Base-by-base conservation (phyloP, 2,329 filamentous ascomycete genomes). In the Neodidymelliopsis sp. region DNA sequence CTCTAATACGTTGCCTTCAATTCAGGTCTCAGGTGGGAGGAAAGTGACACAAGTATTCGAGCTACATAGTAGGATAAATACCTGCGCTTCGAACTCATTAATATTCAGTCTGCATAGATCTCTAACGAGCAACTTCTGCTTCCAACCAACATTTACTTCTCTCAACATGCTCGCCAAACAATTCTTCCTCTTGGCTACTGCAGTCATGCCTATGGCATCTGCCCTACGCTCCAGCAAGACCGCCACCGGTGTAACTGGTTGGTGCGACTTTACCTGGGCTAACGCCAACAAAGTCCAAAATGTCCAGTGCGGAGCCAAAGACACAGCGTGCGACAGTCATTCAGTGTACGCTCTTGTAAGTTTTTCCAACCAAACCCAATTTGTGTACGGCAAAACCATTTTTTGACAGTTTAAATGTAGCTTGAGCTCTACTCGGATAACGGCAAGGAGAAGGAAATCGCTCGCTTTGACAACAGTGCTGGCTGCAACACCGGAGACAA, bases 201-300 rank as follows among this genome's bases (percentile, higher is more conserved):
- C 39, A 15, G 22, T n/a, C 9, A 19, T 28, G 19, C 39, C 29
- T 8, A 19, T 34, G 15, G 39, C 19, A 34, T 34, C 30, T 13
- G 30, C 39, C 16, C 22, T 42, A 34, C 39, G 39, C 22, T 34
- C 39, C 10, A 2, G 20, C 3, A 31, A n/a, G 13, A 35, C 4
- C 12, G 28, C 28, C 6, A 5, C 29, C n/a, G 39, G 39, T 18
- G 39, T 42, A 3, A 34, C 24, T 19, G 30, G 39, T n/a, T 42
- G 39, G 39, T 35, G 38, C 29, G 38, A 42, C 20, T 42, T 42
- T 29, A 42, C 29, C 3, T 42, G 38, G 38, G 28, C 22, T 10
- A 42, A 34, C 11, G 38, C 29, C 2, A 30, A 42, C 15, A 34
- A 19, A 18, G 29, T 42, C 4, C 38, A 33, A 16, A 34, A 34